Evolutionary conservation across 2,329 filamentous ascomycete genomes (phyloP), one percentile per base, ranked within the genome.

Genomic region (Alternaria sp.): DNA sequence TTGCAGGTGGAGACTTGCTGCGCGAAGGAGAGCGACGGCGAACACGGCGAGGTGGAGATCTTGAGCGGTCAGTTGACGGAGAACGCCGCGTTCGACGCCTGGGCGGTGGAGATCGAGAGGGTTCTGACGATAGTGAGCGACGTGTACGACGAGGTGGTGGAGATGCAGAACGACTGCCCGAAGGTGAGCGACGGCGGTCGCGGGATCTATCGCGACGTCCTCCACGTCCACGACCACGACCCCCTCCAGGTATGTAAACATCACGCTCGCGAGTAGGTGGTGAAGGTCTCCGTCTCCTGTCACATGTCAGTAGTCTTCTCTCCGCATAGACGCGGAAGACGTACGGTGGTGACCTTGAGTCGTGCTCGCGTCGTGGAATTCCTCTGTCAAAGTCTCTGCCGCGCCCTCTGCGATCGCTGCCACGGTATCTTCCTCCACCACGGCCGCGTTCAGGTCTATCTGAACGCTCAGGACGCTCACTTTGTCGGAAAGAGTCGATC

Each of bases 401-500:
- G 4, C 85, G 51, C 26, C 72, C 71, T 58, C 67, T 66, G 46
- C 85, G 83, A 51, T 66, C 62, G 38, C 61, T 66, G 58, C 83
- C 69, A 38, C 84, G 81, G 53, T 86, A 85, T 54, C 85, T 84
- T 56, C 71, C 68, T 54, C 67, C 82, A 48, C 85, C 84, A 54
- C 69, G 67, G 48, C 73, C 83, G 61, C 80, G 83, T 58, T 83
- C 71, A 14, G 83, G 82, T 41, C 74, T 72, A 28, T 81, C 81
- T 54, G 75, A 71, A 24, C 81, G 81, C 56, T 81, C 81, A 55
- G 75, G 70, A 26, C 81, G 81, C 55, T 91, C 89, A 58, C 86
- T 85, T 58, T 91, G 88, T 73, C 91, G 87, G 54, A 92, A 82
- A 41, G 85, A 84, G 64, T 90, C 86, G 42, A 92, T 72, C 62